Evolutionary conservation across 768 basidiomycete genomes (phyloP), one percentile per base, ranked within the genome.

Genomic region (Tricholoma sp.): DNA sequence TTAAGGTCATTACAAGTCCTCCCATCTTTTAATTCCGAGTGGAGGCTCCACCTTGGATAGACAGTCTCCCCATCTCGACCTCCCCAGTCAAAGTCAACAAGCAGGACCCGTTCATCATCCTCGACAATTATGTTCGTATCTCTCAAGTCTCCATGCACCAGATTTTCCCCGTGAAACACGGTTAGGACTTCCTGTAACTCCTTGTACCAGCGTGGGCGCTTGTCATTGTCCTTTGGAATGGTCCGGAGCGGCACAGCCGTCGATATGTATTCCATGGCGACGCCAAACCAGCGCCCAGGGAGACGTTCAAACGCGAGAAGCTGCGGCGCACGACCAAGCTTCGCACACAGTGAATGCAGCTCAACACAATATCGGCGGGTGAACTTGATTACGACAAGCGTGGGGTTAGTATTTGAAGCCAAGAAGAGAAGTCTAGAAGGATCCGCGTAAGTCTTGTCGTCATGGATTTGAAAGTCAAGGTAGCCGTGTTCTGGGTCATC

Each of bases 251-350:
- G 44, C 44, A 45, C 44, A 45, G 49, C 60, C 54, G 29, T 52
- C 32, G 52, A 62, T 4, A 66, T 24, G 52, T 56, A 59, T 32
- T 64, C 64, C 68, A 70, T 67, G 4, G 63, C 67, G 1, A 68
- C 57, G 15, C 50, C 64, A 34, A 49, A 57, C 68, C 68, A 70
- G 10, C 69, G 66, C 20, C 67, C 69, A 42, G 68, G 65, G 31
- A 71, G 61, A 18, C 12, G 10, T 50, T 69, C 58, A 45, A 56
- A 67, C n/a, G 54, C 68, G 51, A 65, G 55, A 10, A 71, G 33
- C 31, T 32, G 9, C 0, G 68, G 70, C 15, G 70, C 70, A 50
- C 59, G 59, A 13, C 65, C 62, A 6, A 37, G 29, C 15, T 41
- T 37, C n/a, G 59, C 55, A 52, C 69, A 70, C 49, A 61, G 55